Conservation (phyloP, 306 rosid genomes). For the Mimosa bimucronata region DNA sequence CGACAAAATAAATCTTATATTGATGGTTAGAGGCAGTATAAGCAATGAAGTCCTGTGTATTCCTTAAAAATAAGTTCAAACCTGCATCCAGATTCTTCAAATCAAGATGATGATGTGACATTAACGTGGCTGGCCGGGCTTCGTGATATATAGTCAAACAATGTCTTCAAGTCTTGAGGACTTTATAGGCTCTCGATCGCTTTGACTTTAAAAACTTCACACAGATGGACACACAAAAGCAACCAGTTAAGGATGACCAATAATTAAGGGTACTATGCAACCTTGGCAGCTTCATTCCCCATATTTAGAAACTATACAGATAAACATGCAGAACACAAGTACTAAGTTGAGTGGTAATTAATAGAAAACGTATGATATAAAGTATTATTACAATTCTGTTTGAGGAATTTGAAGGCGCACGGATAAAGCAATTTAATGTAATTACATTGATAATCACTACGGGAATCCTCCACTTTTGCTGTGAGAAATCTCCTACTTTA, state of each 20-base stretch:
- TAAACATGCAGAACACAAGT: not conserved
- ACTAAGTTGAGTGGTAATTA: not conserved
- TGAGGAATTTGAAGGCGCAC: not conserved
- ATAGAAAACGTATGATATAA: not conserved
- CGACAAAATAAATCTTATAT: too few relatives aligned
- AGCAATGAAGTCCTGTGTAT: too few relatives aligned
- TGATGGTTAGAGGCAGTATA: too few relatives aligned
- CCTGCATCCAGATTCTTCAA: conserved; percentile 53
- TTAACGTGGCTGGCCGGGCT: conserved; percentile 9
- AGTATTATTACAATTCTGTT: too few relatives aligned
- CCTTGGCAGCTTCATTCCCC: conserved; percentile 32
- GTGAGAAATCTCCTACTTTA: not conserved
- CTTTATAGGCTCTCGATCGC: not conserved
- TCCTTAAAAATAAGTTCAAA: too few relatives aligned
- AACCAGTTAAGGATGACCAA: conserved; percentile 16
- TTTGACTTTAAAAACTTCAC: not conserved
- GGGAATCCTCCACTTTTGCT: not conserved
- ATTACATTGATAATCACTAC: not conserved
- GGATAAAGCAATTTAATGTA: conserved; percentile 25
- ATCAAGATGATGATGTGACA: conserved; percentile 40
- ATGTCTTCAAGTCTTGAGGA: conserved; percentile 47
- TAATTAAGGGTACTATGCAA: not conserved
- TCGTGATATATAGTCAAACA: conserved; percentile 43
- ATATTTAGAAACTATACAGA: conserved; percentile 23
- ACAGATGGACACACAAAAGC: conserved; percentile 31